Conservation (phyloP, 1,284 basidiomycete genomes). For the Tilletiaria anomala region DNA sequence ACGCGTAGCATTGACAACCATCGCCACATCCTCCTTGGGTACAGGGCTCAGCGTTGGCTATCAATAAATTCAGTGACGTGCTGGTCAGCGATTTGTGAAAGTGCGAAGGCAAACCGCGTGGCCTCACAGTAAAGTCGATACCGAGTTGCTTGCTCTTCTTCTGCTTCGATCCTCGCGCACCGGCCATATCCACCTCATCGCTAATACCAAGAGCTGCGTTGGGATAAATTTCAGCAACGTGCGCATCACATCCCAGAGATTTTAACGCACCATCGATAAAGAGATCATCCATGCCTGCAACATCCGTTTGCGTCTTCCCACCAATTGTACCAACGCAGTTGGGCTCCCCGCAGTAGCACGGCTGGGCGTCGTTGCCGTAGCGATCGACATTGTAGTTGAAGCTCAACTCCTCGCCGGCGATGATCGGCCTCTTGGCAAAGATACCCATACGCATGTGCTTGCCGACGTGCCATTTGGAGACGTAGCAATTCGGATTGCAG, state of each 20-base stretch:
- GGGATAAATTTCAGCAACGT: neutral
- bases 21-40: conserved; percentile 63
- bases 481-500: conserved; percentile 93
- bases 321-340: conserved; percentile 94
- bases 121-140: conserved; percentile 59
- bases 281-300: conserved; percentile 80
- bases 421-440: conserved; percentile 73
- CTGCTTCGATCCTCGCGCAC: conserved; percentile 72
- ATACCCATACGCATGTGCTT: conserved; percentile 91
- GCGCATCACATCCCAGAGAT: too few species aligned
- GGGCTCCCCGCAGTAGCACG: conserved; percentile 86
- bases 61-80: too few species aligned
- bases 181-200: conserved; percentile 66
- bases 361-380: conserved; percentile 91
- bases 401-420: conserved; percentile 78
- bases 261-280: conserved; percentile 66
- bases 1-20: conserved; percentile 76
- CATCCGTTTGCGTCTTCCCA: conserved; percentile 95
- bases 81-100: too few species aligned
- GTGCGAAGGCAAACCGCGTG: too few species aligned
- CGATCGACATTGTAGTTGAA: conserved; percentile 99
- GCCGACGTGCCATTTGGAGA: conserved; percentile 97
- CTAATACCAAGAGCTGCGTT: conserved; percentile 77
- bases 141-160: conserved; percentile 83
- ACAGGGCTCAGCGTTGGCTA: conserved; percentile 56